Base-by-base conservation (phyloP, 2,329 filamentous ascomycete species). In the Chalara sp. region DNA sequence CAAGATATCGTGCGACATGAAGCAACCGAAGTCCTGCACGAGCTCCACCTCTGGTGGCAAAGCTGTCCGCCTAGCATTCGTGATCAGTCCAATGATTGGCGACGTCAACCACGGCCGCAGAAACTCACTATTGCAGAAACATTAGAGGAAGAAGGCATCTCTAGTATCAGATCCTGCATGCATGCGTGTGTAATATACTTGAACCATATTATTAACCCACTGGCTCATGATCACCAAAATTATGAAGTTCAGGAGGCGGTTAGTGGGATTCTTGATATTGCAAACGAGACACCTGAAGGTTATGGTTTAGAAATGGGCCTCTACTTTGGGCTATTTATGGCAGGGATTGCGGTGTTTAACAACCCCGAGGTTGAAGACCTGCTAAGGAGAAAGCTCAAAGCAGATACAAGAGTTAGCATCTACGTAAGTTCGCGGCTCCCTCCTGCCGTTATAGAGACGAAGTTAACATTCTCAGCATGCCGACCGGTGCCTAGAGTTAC, bases 301-400 rank as follows among this genome's bases (percentile, higher is more conserved):
- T 62, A 61, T 53, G 62, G 62, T 4, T 47, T 65, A 11, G 61
- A 65, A 42, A 63, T 65, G 61, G 62, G 61, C 3, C 47, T 63
- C 13, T 63, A 65, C 46, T 65, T 58, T 58, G 62, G 60, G 2
- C 40, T 65, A 8, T 65, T 65, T 47, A 63, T 62, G 51, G 61
- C 59, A 31, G 62, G 62, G 2, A 51, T 60, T 29, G 58, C 58
- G 13, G 49, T 63, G 6, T 62, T 60, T 31, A 63, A 64, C 43
- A 57, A 64, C 50, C 40, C 52, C 21, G 49, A 51, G 28, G 55
- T 56, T 11, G 62, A 65, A 37, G 57, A 62, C 31, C 50, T 60
- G 41, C 58, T 65, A 30, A 53, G 61, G 5, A 32, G 48, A 32
- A 65, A 61, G 44, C 49, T 65, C 43, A 60, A 60, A 45, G 50